Evolutionary conservation across 257 asterid genomes (phyloP).

Genomic region (Solanum megistacrolobum): DNA sequence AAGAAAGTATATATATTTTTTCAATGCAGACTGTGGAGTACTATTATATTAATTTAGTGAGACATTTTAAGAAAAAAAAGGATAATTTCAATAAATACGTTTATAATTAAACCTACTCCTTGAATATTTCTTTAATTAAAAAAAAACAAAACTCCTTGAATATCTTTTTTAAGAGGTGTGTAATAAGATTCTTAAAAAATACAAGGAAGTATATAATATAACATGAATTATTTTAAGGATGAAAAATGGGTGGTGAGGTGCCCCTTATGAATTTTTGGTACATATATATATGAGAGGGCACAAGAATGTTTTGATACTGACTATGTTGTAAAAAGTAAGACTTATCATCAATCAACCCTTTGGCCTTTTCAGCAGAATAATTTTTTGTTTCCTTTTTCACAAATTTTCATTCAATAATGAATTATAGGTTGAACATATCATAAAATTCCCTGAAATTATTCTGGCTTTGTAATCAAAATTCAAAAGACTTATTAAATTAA

Average conservation of each 20-base stretch:
- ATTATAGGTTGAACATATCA: constrained; percentile 29
- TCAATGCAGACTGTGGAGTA: not conserved
- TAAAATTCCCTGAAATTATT: constrained; percentile 22
- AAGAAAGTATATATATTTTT: not conserved
- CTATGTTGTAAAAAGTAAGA: constrained; percentile 13
- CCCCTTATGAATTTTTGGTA: not conserved
- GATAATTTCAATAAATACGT: not conserved
- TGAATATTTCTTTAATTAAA: not conserved
- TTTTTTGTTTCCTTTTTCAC: not conserved
- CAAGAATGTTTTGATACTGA: constrained; percentile 28
- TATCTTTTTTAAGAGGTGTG: not conserved
- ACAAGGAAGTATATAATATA: not conserved
- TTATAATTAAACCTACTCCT: not conserved
- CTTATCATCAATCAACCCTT: not conserved
- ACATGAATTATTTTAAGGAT: not conserved
- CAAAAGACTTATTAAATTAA: constrained; percentile 24
- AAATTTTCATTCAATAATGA: constrained; percentile 8
- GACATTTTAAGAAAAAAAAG: not conserved
- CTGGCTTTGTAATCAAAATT: constrained; percentile 2
- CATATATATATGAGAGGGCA: not conserved
- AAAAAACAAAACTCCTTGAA: not conserved
- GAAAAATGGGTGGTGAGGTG: not conserved
- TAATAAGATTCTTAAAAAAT: not conserved
- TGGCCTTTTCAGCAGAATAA: not conserved
- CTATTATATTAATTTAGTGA: not conserved